Conservation (phyloP, 768 basidiomycete species). For the Daedaleopsis nitida region DNA sequence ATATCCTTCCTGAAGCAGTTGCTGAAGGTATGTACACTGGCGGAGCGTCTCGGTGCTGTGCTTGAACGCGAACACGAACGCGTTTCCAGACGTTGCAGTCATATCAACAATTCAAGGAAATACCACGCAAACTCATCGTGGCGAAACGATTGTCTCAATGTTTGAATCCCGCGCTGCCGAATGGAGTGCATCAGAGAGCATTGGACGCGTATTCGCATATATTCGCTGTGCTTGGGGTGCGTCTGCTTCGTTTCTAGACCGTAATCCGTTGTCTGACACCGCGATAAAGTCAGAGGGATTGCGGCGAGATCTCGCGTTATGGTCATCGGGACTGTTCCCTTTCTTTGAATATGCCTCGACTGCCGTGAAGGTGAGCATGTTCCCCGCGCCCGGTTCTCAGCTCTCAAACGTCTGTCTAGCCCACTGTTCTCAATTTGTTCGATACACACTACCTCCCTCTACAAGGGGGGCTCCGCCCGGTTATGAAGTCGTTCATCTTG, state of each 20-base stretch:
- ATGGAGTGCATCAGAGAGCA: constrained; percentile 95
- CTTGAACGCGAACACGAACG: not conserved
- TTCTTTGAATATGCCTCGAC: constrained; percentile 99
- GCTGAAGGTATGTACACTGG: constrained; percentile 63
- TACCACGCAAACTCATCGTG: constrained; percentile 91
- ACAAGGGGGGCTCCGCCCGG: constrained; percentile 75
- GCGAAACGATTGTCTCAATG: constrained; percentile 96
- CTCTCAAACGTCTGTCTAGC: constrained; percentile 44
- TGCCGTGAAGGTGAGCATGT: constrained; percentile 77
- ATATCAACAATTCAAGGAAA: constrained; percentile 93
- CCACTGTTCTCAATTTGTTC: constrained; percentile 87
- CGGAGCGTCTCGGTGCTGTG: too few species aligned
- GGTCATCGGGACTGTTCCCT: constrained; percentile 96
- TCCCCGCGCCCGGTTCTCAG: not conserved
- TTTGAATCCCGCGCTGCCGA: constrained; percentile 94
- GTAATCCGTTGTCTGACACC: too few species aligned
- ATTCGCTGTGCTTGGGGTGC: constrained; percentile 85
- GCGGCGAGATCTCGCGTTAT: constrained; percentile 81
- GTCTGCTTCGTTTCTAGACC: constrained; percentile 30
- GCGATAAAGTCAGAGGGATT: constrained; percentile 76
- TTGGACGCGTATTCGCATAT: constrained; percentile 95
- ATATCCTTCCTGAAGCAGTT: constrained; percentile 95
- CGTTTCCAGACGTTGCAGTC: constrained; percentile 82
- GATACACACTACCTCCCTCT: constrained; percentile 91
- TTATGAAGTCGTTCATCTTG: constrained; percentile 93